Evolutionary conservation across 1,139 yeast genomes (phyloP).

Genomic region (Magnusiomyces clavatus): DNA sequence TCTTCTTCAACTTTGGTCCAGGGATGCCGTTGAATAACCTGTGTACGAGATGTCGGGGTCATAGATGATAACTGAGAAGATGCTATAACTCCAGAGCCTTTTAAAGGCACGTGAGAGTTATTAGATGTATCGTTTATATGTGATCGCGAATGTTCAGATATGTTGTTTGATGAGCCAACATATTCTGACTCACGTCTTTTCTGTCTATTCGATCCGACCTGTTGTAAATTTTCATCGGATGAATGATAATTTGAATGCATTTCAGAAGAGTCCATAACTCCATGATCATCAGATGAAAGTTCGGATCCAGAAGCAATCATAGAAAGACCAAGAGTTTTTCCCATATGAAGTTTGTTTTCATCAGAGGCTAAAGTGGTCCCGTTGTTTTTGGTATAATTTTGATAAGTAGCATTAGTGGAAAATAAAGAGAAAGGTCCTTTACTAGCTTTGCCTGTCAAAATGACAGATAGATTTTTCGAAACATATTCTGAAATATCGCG

Average conservation of each 20-base stretch:
- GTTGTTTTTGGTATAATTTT: not conserved
- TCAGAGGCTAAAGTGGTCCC: not conserved
- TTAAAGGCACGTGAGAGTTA: conserved; percentile 1
- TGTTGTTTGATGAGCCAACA: too few species aligned
- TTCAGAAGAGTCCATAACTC: too few species aligned
- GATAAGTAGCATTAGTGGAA: too few species aligned
- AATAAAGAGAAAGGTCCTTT: too few species aligned
- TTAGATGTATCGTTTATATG: not conserved
- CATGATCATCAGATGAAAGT: too few species aligned
- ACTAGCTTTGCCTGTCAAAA: conserved; percentile 10
- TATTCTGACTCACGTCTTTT: too few species aligned
- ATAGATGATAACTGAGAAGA: not conserved
- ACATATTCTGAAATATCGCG: conserved; percentile 74
- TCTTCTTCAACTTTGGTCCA: conserved; percentile 91
- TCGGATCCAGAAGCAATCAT: not conserved
- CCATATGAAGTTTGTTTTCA: not conserved
- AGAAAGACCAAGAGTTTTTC: not conserved
- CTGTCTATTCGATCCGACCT: too few species aligned
- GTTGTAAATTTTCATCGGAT: too few species aligned
- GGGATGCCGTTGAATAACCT: conserved; percentile 44
- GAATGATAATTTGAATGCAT: too few species aligned
- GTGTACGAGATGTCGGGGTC: conserved; percentile 9
- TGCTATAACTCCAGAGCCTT: conserved; percentile 1
- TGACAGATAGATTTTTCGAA: conserved; percentile 46
- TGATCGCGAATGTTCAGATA: not conserved